Evolutionary conservation across 176 grass and related monocot species (phyloP), one percentile per base, ranked within the genome.

Genomic region (Oryza longistaminata): DNA sequence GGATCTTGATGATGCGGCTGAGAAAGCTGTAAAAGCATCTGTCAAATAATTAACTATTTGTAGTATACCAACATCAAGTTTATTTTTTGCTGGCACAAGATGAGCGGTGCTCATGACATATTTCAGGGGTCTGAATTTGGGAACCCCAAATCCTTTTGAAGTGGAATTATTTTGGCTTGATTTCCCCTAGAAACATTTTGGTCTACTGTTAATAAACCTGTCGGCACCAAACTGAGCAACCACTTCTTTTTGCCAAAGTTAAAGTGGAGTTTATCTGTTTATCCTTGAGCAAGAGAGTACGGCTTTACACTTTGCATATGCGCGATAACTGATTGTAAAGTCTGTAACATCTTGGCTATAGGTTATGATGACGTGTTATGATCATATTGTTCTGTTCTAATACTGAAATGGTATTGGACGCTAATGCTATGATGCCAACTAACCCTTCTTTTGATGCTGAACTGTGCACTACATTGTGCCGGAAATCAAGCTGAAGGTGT

Each of bases 1-100:
- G 82, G 97, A 99, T 91, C 83, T 99, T 73, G 97, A 99, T 88
- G 97, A 96, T 39, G 97, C 97, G 5, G 93, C 97, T 5, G 97
- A 99, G 62, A 99, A 99, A 79, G 97, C 92, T 66, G 93, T 99
- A 65, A 92, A 90, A 79, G 86, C 97, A 76, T 83, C 76, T 48
- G 64, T 73, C 14, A 90, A 88, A 26, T 97, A 91, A 87, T 49
- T 87, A 87, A 88, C 52, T 21, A 66, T 82, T 14, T 62, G 3
- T 34, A 81, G 49, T 16, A 34, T 76, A 43, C 82, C 79, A 71
- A 35, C 70, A 64, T 16, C n/a, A 86, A 71, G 49, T 86, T 80
- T 68, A 6, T 21, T 87, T 89, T 77, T 37, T 58, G 17, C 60
- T 72, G 31, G 66, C 65, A 70, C 64, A 81, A 81, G 76, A 83